Evolutionary conservation across 257 asterid species (phyloP), one percentile per base, ranked within the genome.

Genomic region (Sherardia arvensis): DNA sequence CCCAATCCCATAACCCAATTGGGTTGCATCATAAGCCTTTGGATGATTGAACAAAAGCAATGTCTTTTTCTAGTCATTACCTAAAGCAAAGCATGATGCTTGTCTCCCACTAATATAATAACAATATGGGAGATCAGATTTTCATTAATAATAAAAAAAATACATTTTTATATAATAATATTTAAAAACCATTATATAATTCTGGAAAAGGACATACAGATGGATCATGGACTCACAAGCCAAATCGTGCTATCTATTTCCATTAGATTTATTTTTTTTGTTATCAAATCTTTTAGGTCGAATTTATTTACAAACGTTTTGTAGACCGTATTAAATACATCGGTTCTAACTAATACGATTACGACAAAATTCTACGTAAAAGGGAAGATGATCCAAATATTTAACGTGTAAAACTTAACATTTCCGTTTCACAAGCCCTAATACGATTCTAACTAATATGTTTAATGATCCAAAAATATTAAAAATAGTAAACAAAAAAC

Each of bases 61-160:
- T 48, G 56, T 61, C 66, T 38, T 61, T 61, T 61, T 61, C 65
- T 21, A 14, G 53, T 34, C 33, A 23, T 61, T 61, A 26, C 23
- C 22, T 18, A 62, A 40, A 40, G 56, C 36, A 40, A 22, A 43
- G 23, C 66, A 61, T 38, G 54, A 6, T 38, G 54, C 17, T 10
- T 61, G 66, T 61, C 66, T 61, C 34, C 28, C 51, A 43, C 51
- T 32, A 59, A 9, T 59, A 33, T 22, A 11, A 59, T 32, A 59
- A 10, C 51, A 15, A 43, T 43, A 15, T 32, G n/a, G 64, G 51
- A n/a, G n/a, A 57, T 28, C 36, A 26, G n/a, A 55, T 30, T 27
- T 14, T 27, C 29, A 7, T n/a, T n/a, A n/a, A n/a, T n/a, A n/a
- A n/a, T n/a, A n/a, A n/a, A n/a, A n/a, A n/a, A n/a, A n/a, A n/a